These are phyloP conservation scores for Teratosphaeria destructans DNA, from an alignment of 2,329 filamentous ascomycete species.

Conservation along the genomic window DNA sequence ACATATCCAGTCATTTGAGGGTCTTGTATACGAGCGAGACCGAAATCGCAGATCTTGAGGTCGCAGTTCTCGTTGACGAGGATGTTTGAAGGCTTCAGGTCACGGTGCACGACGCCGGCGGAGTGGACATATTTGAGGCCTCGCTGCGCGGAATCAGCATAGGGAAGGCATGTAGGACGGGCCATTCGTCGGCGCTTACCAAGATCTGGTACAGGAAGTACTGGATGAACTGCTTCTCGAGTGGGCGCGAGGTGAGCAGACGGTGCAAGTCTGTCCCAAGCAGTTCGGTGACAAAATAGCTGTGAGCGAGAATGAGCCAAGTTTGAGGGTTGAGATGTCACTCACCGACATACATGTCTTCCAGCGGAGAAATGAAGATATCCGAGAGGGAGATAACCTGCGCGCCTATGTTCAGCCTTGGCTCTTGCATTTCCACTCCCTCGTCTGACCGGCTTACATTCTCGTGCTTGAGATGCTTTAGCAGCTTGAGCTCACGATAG, in stretches of 20 bases:
- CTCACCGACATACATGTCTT: conserved; percentile 69
- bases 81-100: conserved; percentile 97
- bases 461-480: conserved; percentile 94
- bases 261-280: conserved; percentile 94
- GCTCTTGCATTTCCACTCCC: not conserved
- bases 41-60: conserved; percentile 98
- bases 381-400: conserved; percentile 94
- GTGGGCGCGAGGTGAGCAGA: conserved; percentile 82
- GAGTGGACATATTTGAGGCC: conserved; percentile 99
- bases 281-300: conserved; percentile 96
- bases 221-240: conserved; percentile 99
- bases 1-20: conserved; percentile 99
- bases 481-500: conserved; percentile 90
- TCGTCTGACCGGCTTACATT: conserved; percentile 50
- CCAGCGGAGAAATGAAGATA: conserved; percentile 97
- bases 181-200: conserved; percentile 45
- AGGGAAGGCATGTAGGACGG: not conserved
- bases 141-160: conserved; percentile 46
- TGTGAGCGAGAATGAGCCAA: conserved; percentile 31
- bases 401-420: conserved; percentile 3
- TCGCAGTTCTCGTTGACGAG: conserved; percentile 99
- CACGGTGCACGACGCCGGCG: conserved; percentile 91
- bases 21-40: conserved; percentile 92
- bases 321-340: conserved; percentile 15
- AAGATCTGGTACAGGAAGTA: conserved; percentile 99